Conservation (phyloP, 2,329 filamentous ascomycete species). For the Alternaria incomplexa region DNA sequence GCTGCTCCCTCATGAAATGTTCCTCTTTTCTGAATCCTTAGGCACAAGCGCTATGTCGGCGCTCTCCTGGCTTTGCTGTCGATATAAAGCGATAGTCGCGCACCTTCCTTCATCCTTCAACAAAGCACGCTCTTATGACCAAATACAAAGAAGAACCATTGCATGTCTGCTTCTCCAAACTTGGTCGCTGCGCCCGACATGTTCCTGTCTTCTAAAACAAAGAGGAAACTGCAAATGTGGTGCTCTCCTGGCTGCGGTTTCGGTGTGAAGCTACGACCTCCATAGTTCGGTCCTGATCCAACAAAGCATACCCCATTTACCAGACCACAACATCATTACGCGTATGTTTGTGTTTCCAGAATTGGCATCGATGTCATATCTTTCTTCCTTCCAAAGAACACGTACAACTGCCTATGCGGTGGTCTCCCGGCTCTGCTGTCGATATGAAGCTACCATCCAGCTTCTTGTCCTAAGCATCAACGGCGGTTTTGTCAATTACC, state of each 20-base stretch:
- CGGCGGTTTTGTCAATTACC: too few species aligned
- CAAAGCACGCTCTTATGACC: rapidly evolving
- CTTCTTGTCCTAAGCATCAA: not conserved
- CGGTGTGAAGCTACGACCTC: not conserved
- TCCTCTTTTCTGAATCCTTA: rapidly evolving
- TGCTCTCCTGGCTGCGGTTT: not conserved
- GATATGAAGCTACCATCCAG: not conserved
- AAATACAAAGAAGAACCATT: not conserved
- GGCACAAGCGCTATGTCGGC: rapidly evolving
- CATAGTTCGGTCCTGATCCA: not conserved
- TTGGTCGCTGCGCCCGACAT: not conserved
- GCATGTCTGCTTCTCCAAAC: not conserved
- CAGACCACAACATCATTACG: too few species aligned
- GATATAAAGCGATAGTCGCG: not conserved
- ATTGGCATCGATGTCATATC: not conserved
- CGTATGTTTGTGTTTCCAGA: not conserved
- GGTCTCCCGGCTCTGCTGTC: not conserved
- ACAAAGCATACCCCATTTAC: not conserved
- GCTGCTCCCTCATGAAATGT: not conserved
- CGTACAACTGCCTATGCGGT: not conserved
- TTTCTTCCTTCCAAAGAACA: not conserved
- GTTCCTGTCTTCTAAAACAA: not conserved
- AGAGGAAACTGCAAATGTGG: rapidly evolving
- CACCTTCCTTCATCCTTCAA: not conserved
- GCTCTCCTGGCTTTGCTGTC: not conserved